phyloP scores from a whole-genome alignment of 2,329 filamentous ascomycete species.

The Colletotrichum navitas region DNA sequence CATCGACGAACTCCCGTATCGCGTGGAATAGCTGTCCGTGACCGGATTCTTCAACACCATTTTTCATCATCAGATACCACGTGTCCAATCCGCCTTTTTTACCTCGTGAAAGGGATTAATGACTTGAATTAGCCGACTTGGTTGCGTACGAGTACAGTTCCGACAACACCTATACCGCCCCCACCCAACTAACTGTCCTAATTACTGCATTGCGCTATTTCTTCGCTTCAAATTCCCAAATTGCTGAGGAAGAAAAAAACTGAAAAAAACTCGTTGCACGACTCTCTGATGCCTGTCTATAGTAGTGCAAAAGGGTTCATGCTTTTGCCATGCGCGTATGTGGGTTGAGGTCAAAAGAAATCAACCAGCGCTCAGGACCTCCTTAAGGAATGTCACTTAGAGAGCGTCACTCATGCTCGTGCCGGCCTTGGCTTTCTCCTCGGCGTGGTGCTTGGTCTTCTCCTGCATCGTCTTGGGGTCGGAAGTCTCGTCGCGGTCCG shows the following conservation, averaged over 20 bases:
- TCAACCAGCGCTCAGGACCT: too few relatives aligned
- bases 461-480: constrained; percentile 67
- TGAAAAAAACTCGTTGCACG: neutral
- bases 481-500: constrained; percentile 65
- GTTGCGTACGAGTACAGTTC: constrained; percentile 3
- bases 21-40: neutral
- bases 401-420: constrained; percentile 60
- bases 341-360: neutral
- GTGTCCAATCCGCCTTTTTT: neutral
- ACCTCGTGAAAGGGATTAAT: neutral
- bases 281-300: neutral
- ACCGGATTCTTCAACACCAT: neutral
- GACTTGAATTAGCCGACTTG: neutral
- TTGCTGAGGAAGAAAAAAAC: too few relatives aligned
- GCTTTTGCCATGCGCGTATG: neutral
- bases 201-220: neutral
- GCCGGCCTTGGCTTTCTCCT: constrained; percentile 61
- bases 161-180: neutral
- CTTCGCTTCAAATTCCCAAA: neutral
- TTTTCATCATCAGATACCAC: neutral
- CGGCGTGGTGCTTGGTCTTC: constrained; percentile 66
- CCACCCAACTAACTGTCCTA: neutral
- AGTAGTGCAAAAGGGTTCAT: neutral
- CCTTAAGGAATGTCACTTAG: constrained; percentile 52
- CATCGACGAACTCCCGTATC: neutral